Evolutionary conservation across 2,329 filamentous ascomycete genomes (phyloP).

Genomic region (Grosmannia penicillata): DNA sequence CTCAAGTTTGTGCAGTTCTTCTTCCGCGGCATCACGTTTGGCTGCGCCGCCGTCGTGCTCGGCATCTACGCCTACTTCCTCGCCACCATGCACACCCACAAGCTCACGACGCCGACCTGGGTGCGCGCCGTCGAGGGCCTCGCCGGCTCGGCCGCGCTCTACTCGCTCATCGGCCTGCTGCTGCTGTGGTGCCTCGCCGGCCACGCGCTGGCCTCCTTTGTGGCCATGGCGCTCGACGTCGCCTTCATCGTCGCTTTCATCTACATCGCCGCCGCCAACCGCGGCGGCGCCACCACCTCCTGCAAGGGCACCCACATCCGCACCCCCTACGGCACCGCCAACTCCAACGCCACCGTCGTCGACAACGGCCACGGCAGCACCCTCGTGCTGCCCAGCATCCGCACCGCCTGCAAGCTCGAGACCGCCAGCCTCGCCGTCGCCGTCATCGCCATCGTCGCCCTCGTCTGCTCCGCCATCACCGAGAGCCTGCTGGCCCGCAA

Average conservation of each 20-base stretch:
- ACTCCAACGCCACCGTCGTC: conserved; percentile 31
- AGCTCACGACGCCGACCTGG: conserved; percentile 46
- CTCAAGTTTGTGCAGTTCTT: conserved; percentile 57
- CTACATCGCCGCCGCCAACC: conserved; percentile 64
- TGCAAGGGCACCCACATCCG: conserved; percentile 45
- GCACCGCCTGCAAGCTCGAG: conserved; percentile 55
- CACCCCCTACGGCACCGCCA: conserved; percentile 55
- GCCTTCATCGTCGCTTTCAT: conserved; percentile 65
- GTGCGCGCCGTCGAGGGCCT: conserved; percentile 66
- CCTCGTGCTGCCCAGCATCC: conserved; percentile 29
- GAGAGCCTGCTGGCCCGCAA: conserved; percentile 16
- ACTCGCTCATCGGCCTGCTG: conserved; percentile 56
- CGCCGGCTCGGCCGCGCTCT: conserved; percentile 58
- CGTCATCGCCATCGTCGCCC: conserved; percentile 49
- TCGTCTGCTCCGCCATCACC: conserved; percentile 13
- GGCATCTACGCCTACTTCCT: conserved; percentile 79
- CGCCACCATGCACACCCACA: conserved; percentile 51
- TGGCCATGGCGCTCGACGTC: conserved; percentile 64
- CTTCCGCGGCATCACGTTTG: conserved; percentile 60
- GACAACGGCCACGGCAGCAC: conserved; percentile 34
- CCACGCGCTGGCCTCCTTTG: conserved; percentile 52
- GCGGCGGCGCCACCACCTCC: conserved; percentile 44
- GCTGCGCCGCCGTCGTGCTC: conserved; percentile 58
- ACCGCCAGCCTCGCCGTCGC: conserved; percentile 64
- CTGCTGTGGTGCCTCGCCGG: conserved; percentile 71